These are phyloP conservation scores for Dendrobium huoshanense DNA, from an alignment of 106 monocot genomes.

Conservation along the genomic window DNA sequence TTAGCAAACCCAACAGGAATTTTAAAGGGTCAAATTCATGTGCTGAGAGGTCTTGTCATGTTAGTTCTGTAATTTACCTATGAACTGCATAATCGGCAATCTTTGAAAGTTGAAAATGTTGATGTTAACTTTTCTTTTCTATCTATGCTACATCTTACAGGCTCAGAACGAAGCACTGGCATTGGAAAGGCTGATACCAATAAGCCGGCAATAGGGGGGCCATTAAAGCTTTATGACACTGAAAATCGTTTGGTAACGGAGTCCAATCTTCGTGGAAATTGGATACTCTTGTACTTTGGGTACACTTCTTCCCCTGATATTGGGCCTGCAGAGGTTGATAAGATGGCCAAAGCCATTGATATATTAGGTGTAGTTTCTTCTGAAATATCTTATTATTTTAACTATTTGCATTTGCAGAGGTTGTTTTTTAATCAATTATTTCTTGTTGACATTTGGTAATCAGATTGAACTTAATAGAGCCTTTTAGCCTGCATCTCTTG, in stretches of 20 bases:
- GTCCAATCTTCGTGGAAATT: conserved; percentile 68
- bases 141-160: conserved; percentile 22
- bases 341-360: conserved; percentile 61
- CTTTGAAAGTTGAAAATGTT: not conserved
- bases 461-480: not conserved
- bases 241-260: conserved; percentile 66
- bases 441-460: not conserved
- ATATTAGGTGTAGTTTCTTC: conserved; percentile 65
- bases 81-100: not conserved
- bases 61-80: not conserved
- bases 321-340: conserved; percentile 73
- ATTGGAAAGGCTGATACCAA: conserved; percentile 24
- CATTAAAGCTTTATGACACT: conserved; percentile 74
- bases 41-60: not conserved
- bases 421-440: not conserved
- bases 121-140: not conserved
- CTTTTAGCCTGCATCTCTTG: not conserved
- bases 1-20: not conserved
- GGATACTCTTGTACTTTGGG: conserved; percentile 93
- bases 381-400: conserved; percentile 2
- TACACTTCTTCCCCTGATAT: conserved; percentile 96
- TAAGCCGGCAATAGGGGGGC: conserved; percentile 83
- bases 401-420: not conserved
- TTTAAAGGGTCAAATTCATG: not conserved
- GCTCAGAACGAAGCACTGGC: conserved; percentile 23